Percentiles rank a stretch among this genome's conserved stretches.
These are phyloP conservation scores for Russula lepida DNA, from an alignment of 768 basidiomycete genomes.

Conservation along the genomic window DNA sequence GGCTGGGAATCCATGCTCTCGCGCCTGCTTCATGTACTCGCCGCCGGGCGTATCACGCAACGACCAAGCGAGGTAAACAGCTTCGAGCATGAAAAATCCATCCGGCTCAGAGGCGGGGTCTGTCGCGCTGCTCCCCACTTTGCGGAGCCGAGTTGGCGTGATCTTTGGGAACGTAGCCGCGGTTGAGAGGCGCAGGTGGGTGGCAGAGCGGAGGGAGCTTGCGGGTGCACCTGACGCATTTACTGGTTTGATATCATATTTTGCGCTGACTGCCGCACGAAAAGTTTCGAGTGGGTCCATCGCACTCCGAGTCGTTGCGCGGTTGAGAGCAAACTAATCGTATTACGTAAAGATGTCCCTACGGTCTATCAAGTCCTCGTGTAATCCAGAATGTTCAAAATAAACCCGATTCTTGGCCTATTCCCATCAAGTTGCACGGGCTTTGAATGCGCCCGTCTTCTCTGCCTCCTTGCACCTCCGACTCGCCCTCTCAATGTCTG, in stretches of 20 bases:
- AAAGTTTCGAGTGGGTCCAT: slow-evolving; percentile 18
- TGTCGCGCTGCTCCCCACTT: slow-evolving; percentile 41
- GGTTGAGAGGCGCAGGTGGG: slow-evolving; percentile 54
- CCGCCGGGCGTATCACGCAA: slow-evolving; percentile 63
- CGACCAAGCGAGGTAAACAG: slow-evolving; percentile 80
- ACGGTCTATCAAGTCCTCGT: too few relatives aligned
- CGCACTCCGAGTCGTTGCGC: background rate
- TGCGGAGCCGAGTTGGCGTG: slow-evolving; percentile 68
- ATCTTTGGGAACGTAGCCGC: slow-evolving; percentile 57
- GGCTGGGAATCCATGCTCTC: slow-evolving; percentile 56
- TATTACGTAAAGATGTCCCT: slow-evolving; percentile 3
- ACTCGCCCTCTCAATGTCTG: slow-evolving; percentile 37
- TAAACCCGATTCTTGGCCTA: too few relatives aligned
- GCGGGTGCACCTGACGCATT: slow-evolving; percentile 29
- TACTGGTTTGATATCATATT: slow-evolving; percentile 8
- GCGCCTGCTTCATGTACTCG: slow-evolving; percentile 83
- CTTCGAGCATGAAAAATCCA: slow-evolving; percentile 75
- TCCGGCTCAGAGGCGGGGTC: slow-evolving; percentile 31
- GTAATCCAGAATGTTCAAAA: background rate
- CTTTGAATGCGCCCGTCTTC: background rate
- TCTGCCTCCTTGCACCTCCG: slow-evolving; percentile 26
- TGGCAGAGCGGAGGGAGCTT: slow-evolving; percentile 45
- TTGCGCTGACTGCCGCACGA: slow-evolving; percentile 14
- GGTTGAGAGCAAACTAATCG: background rate
- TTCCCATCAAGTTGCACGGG: background rate